Base-by-base conservation (phyloP, 192 early-diverging fungal genomes). In the Lobulomyces angularis region DNA sequence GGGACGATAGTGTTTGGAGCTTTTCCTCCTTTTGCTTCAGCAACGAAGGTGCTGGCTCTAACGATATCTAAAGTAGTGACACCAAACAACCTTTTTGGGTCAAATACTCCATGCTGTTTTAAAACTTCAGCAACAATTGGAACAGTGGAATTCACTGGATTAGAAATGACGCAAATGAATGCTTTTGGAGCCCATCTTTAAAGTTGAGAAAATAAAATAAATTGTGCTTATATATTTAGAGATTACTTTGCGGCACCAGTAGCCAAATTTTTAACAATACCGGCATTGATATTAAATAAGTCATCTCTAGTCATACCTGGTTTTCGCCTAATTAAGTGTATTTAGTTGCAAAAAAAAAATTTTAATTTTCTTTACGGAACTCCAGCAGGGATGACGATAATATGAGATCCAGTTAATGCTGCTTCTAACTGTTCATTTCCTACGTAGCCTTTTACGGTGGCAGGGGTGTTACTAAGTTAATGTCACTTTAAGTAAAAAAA, bases 241-340 rank as follows among this genome's bases (percentile, higher is more conserved):
- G 49, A 58, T 37, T 46, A 77, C 74, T 76, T 74, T 34, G 75
- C 72, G 41, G 56, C 52, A 30, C 59, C 69, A 18, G 61, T 59
- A 29, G 66, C 71, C 37, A 78, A 54, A 43, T 43, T 62, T 55
- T 65, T 51, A 29, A 76, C 68, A 46, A 78, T 78, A 28, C 74
- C 74, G 30, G 75, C 75, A 53, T 78, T 78, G 34, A 77, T 78
- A 52, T 78, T 78, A 69, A 78, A 78, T 18, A 78, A 55, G 44
- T 78, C 75, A 47, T 78, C 75, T 48, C 75, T 65, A 37, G 75
- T 78, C 75, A 78, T 78, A n/a, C 75, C 75, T 27, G 75, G 75
- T 59, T 78, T 78, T 22, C 75, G 55, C 19, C n/a, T n/a, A n/a
- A n/a, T n/a, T n/a, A n/a, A n/a, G n/a, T n/a, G n/a, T n/a, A n/a